Percentiles rank a stretch among this genome's conserved stretches.
These are phyloP conservation scores for Solanum pimpinellifolium DNA, from an alignment of 257 asterid species.

Conservation along the genomic window DNA sequence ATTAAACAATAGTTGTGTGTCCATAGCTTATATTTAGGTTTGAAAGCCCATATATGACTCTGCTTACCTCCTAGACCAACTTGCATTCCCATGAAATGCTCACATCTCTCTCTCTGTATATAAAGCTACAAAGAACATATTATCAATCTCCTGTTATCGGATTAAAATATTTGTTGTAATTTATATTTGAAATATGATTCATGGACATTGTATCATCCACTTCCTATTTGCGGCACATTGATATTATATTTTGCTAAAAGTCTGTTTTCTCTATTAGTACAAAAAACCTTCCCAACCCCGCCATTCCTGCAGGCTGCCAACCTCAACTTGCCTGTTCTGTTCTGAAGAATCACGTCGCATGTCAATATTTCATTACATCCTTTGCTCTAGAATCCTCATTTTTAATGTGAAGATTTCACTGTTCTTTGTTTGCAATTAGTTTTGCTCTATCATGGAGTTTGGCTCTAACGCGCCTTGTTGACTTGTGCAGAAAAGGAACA, in stretches of 20 bases:
- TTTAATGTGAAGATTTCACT: neutral
- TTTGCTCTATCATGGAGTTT: neutral
- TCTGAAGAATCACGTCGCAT: neutral
- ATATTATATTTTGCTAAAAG: neutral
- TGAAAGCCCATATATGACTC: neutral
- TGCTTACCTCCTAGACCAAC: neutral
- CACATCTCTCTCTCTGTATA: neutral
- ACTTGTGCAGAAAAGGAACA: conserved; percentile 61
- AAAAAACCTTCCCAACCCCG: neutral
- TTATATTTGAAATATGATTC: neutral
- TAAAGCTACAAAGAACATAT: neutral
- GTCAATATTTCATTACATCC: neutral
- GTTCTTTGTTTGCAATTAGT: neutral
- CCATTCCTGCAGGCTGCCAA: neutral
- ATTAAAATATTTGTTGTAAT: neutral
- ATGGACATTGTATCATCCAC: neutral
- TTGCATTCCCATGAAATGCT: neutral
- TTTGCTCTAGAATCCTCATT: neutral
- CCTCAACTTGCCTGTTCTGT: neutral
- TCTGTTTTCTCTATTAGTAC: neutral
- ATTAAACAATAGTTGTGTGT: neutral
- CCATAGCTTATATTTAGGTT: neutral
- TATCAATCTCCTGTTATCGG: neutral
- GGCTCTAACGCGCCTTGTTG: neutral
- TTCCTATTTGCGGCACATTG: neutral